Evolutionary conservation across 1,284 basidiomycete species (phyloP), one percentile per base, ranked within the genome.

Genomic region (Naganishia sp.): DNA sequence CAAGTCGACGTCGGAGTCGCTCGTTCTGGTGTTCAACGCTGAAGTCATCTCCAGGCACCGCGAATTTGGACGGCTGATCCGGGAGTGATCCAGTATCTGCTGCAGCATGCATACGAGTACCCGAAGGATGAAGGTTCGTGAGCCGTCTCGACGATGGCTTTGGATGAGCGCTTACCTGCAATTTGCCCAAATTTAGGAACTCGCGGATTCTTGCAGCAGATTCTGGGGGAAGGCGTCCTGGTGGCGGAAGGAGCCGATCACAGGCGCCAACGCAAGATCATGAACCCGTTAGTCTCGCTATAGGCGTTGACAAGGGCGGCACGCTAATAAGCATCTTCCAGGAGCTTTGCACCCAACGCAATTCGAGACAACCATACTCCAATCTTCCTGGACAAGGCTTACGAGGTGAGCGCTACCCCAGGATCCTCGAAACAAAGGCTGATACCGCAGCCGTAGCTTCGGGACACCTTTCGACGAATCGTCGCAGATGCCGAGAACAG

Each of bases 321-420:
- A 39, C 9, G 36, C 36, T 39, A 13, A 18, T 15, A 39, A 16
- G 18, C n/a, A 5, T 21, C 31, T 7, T 13, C 86, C 86, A 0
- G 59, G 59, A 61, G 59, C 28, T 90, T 89, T 75, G 82, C 84
- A 0, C 76, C 83, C 1, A 70, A 81, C 0, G 83, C 85, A 66
- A 82, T 88, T 72, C 83, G 82, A 64, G 82, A 83, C 11, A 72
- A 72, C 13, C 80, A 88, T 53, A 80, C 82, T 0, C 86, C 86
- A 4, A 81, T 88, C 48, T 89, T 90, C 74, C 85, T 83, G 77
- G 81, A 86, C 53, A 87, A 87, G 72, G 84, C 87, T 1, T 76
- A 78, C 46, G 81, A 86, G 77, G 85, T 88, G 50, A 59, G 55
- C 42, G 36, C 36, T 7, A 5, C 39, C 3, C 39, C 36, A 43